Evolutionary conservation across 306 rosid genomes (phyloP), one percentile per base, ranked within the genome.

Genomic region (Cercis canadensis): DNA sequence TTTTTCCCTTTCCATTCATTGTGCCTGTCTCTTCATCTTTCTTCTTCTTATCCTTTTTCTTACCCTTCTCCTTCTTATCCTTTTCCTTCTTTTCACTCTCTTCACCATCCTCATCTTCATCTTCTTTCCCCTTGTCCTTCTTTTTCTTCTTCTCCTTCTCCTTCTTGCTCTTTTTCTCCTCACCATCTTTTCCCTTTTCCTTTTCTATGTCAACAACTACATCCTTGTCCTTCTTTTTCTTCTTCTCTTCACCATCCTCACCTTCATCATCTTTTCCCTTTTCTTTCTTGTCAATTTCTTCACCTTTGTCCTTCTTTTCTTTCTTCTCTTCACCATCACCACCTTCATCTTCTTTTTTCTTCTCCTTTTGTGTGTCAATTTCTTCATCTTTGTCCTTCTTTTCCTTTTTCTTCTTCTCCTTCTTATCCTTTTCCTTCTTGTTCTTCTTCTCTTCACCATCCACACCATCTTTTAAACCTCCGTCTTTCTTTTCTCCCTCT

Each of bases 61-160:
- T 24, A 24, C 29, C 63, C 76, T 69, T 78, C 43, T 73, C 69
- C 29, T 70, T 67, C 60, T 69, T 65, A 41, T 65, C 46, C 77
- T 40, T 63, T 58, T 52, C 49, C 39, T 21, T 69, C 41, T 62
- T 51, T 36, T 41, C 62, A 59, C 60, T 40, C 50, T 72, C 32
- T 63, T 43, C 68, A 2, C 19, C 33, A 45, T 43, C 67, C 24
- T 69, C 57, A 24, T 21, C 41, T 43, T 65, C 53, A 17, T 19
- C 41, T 12, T 51, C 15, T 40, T 32, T 11, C 56, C 44, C 68
- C 17, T 49, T 17, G 0, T 47, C 18, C 53, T 47, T 5, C 19
- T n/a, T 47, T 6, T 15, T 7, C 2, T n/a, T 47, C 9, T 46
- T 46, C 5, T 46, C 6, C 51, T 47, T n/a, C 4, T n/a, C 19